These are phyloP conservation scores for Venturia asperata DNA, from an alignment of 2,329 filamentous ascomycete genomes.

Conservation along the genomic window DNA sequence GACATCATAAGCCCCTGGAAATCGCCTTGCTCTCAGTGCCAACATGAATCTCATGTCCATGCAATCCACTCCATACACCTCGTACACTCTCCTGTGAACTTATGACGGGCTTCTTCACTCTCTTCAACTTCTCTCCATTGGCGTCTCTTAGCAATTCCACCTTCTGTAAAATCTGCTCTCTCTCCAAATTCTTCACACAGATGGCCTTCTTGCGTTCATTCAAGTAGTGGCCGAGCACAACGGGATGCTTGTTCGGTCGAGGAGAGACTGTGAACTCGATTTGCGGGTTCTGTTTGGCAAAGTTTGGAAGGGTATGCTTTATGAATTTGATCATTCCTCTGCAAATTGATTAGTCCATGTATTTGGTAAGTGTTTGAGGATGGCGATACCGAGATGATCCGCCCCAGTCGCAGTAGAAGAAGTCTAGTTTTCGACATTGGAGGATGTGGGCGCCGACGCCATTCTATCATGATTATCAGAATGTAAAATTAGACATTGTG, in stretches of 20 bases:
- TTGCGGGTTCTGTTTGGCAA: conserved; percentile 74
- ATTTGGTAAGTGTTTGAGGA: background rate
- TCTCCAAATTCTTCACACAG: conserved; percentile 80
- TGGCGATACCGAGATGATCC: conserved; percentile 91
- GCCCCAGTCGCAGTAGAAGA: conserved; percentile 95
- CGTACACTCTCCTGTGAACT: conserved; percentile 58
- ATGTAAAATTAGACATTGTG: background rate
- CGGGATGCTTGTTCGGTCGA: conserved; percentile 79
- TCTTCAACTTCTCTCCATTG: conserved; percentile 65
- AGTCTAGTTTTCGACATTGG: conserved; percentile 91
- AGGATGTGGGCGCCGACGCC: conserved; percentile 94
- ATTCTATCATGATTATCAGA: conserved; percentile 53
- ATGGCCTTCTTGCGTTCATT: conserved; percentile 81
- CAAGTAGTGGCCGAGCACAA: conserved; percentile 85
- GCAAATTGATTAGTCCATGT: conserved; percentile 18
- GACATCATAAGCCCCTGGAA: background rate
- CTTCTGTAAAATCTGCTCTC: conserved; percentile 75
- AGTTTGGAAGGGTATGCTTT: conserved; percentile 64
- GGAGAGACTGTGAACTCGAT: conserved; percentile 91
- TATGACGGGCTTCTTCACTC: conserved; percentile 48
- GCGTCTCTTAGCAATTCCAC: conserved; percentile 64
- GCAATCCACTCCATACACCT: conserved; percentile 59
- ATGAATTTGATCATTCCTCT: conserved; percentile 62
- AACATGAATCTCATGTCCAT: conserved; percentile 47
- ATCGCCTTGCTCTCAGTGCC: conserved; percentile 7